These are phyloP conservation scores for Phytophthora foliorum DNA, from an alignment of 352 stramenopile species.

Conservation along the genomic window DNA sequence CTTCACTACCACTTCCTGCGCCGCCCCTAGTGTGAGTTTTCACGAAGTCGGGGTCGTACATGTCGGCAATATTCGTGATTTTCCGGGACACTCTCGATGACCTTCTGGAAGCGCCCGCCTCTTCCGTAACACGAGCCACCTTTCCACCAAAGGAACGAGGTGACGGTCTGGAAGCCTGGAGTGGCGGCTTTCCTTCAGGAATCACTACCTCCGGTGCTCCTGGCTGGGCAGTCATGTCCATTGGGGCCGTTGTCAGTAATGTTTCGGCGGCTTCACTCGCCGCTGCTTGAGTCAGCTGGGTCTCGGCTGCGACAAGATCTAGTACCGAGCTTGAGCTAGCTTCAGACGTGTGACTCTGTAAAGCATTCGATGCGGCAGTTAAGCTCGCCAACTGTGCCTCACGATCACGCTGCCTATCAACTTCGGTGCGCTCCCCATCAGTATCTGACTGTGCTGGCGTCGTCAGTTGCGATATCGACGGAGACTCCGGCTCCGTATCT, in stretches of 20 bases:
- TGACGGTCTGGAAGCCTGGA: slow-evolving; percentile 26
- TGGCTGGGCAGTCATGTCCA: background rate
- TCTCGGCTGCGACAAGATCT: slow-evolving; percentile 1
- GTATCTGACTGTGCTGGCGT: slow-evolving; percentile 76
- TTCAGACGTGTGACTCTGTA: slow-evolving; percentile 30
- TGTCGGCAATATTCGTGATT: slow-evolving; percentile 81
- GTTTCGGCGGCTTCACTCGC: slow-evolving; percentile 40
- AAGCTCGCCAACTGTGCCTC: slow-evolving; percentile 42
- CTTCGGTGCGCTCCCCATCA: slow-evolving; percentile 50
- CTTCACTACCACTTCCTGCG: slow-evolving; percentile 21
- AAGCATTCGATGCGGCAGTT: slow-evolving; percentile 40
- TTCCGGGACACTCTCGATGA: slow-evolving; percentile 80
- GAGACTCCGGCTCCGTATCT: slow-evolving; percentile 68
- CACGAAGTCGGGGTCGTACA: slow-evolving; percentile 79
- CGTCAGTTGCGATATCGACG: slow-evolving; percentile 74
- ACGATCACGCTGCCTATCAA: slow-evolving; percentile 36
- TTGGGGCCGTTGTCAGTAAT: background rate
- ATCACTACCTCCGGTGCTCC: slow-evolving; percentile 4
- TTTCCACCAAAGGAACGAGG: slow-evolving; percentile 33
- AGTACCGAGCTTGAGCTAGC: slow-evolving; percentile 9
- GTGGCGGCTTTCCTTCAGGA: slow-evolving; percentile 29
- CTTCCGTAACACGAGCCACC: slow-evolving; percentile 29
- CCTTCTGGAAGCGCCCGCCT: slow-evolving; percentile 44
- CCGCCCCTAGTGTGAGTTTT: slow-evolving; percentile 38
- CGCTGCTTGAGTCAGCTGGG: slow-evolving; percentile 23